Evolutionary conservation across 257 asterid species (phyloP), one percentile per base, ranked within the genome.

Genomic region (Mitragyna speciosa): DNA sequence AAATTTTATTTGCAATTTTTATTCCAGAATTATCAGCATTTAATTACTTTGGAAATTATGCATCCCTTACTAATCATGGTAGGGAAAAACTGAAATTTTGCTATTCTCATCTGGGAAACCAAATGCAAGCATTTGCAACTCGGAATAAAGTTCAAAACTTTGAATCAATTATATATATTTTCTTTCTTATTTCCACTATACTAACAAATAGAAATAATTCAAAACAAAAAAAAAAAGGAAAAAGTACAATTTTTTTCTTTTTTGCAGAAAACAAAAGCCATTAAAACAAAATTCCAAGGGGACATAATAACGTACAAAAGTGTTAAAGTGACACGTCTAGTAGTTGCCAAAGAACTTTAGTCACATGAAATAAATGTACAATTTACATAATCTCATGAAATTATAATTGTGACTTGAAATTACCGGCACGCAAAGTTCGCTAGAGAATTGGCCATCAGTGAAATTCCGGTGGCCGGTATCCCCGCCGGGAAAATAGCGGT

Each of bases 391-490:
- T 11, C 45, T 48, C 41, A 19, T 17, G 68, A 54, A 74, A 74
- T 17, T 39, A 26, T 8, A 69, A 36, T 75, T 68, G n/a, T n/a
- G 61, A 70, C 30, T 49, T 7, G 20, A 59, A 51, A 69, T 84
- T 84, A 94, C 98, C 90, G 98, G 97, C 48, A 91, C 89, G 41
- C 90, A 87, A 30, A 95, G 96, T 61, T 95, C 99, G 77, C 85
- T 73, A 47, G 93, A 78, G 84, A 92, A 92, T 54, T 83, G 89
- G 8, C 70, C 87, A 15, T 87, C 91, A 10, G 87, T 51, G 52
- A 88, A 70, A 86, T 86, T 80, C 48, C 85, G 87, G 79, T 87
- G 75, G 65, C 70, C 85, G 5, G 66, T 70, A 14, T 77, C 77
- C 19, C 79, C 83, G 20, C 59, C 84, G 28, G 85, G 70, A 33